phyloP scores from a whole-genome alignment of 2,329 filamentous ascomycete genomes.

The Colletotrichum melonis region DNA sequence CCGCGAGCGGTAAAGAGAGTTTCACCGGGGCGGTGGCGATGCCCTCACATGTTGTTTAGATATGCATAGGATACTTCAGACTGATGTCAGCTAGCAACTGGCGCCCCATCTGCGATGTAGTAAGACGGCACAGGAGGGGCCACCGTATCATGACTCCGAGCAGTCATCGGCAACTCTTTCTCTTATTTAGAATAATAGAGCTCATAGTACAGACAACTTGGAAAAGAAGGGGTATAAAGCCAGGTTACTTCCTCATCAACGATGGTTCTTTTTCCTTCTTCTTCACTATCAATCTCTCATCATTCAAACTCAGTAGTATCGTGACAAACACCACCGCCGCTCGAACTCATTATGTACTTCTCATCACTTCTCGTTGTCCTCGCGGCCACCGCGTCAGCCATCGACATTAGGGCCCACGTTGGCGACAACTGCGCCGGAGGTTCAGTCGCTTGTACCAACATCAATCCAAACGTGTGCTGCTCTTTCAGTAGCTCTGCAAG shows the following conservation, averaged over 20 bases:
- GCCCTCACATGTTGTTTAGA: neutral
- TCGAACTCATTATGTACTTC: constrained; percentile 14
- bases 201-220: neutral
- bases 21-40: too few relatives aligned
- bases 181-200: neutral
- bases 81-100: neutral
- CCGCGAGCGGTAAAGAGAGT: too few relatives aligned
- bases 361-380: constrained; percentile 1
- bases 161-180: neutral
- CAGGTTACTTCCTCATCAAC: neutral
- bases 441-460: neutral
- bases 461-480: constrained; percentile 32
- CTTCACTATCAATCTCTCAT: neutral
- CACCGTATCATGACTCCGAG: neutral
- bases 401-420: constrained; percentile 14
- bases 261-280: neutral
- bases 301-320: neutral
- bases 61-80: neutral
- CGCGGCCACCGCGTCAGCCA: constrained; percentile 13
- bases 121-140: neutral
- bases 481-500: neutral
- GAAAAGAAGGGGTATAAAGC: constrained; percentile 12
- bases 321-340: neutral
- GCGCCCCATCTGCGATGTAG: neutral
- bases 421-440: neutral